Evolutionary conservation across 352 stramenopile genomes (phyloP).

Genomic region (Aphanomyces cochlioides): DNA sequence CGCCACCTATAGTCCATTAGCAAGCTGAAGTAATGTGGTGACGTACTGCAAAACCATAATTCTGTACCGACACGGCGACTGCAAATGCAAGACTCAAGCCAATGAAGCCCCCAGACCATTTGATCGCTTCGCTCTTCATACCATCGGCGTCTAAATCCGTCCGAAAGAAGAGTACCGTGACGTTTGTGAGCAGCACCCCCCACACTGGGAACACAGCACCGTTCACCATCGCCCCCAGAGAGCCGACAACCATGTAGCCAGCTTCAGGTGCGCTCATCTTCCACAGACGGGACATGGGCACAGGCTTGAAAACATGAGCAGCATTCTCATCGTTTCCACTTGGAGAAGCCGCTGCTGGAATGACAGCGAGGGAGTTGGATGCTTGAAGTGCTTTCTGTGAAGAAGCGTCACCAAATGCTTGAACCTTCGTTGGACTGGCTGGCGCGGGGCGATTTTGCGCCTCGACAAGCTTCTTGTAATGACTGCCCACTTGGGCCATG

Average conservation of each 20-base stretch:
- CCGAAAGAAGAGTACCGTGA: conserved; percentile 42
- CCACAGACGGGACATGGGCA: conserved; percentile 41
- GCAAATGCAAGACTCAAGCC: conserved; percentile 35
- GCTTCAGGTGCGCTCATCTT: conserved; percentile 46
- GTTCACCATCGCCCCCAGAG: conserved; percentile 37
- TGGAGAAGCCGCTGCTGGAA: background rate
- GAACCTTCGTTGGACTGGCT: conserved; percentile 27
- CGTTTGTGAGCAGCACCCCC: conserved; percentile 43
- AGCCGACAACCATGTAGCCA: conserved; percentile 41
- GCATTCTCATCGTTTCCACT: background rate
- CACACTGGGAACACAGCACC: conserved; percentile 43
- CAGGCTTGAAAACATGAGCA: background rate
- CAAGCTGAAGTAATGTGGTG: too few relatives aligned
- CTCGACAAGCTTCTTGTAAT: conserved; percentile 35
- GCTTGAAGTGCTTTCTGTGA: conserved; percentile 43
- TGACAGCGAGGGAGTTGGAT: conserved; percentile 1
- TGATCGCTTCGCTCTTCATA: conserved; percentile 33
- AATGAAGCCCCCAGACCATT: conserved; percentile 38
- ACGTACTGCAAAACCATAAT: conserved; percentile 30
- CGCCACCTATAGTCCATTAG: background rate
- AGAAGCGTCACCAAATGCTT: conserved; percentile 56
- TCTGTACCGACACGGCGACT: conserved; percentile 28
- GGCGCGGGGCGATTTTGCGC: conserved; percentile 2
- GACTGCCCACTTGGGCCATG: conserved; percentile 41
- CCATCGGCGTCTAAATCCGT: conserved; percentile 30